phyloP scores from a whole-genome alignment of 768 basidiomycete species.

The Lentinula boryana region DNA sequence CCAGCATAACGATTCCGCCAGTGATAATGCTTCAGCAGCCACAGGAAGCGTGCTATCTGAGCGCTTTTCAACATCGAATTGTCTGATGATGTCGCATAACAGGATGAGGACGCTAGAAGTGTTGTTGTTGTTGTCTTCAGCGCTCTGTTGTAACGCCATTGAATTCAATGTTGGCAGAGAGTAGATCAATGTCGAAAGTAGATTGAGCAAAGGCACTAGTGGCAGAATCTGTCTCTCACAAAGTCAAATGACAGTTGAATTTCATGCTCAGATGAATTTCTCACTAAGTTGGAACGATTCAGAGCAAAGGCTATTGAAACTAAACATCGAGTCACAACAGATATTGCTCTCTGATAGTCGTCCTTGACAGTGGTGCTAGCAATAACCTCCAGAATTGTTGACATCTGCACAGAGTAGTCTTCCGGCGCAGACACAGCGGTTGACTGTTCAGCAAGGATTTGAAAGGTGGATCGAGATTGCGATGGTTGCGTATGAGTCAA shows the following conservation, averaged over 20 bases:
- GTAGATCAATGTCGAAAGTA: slow-evolving; percentile 41
- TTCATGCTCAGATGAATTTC: slow-evolving; percentile 13
- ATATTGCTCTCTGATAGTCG: slow-evolving; percentile 26
- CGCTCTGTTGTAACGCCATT: slow-evolving; percentile 25
- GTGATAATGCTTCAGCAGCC: slow-evolving; percentile 32
- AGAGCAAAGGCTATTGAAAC: slow-evolving; percentile 32
- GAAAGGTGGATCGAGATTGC: slow-evolving; percentile 40
- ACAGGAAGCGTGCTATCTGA: slow-evolving; percentile 24
- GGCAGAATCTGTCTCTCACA: slow-evolving; percentile 30
- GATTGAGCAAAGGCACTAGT: slow-evolving; percentile 45
- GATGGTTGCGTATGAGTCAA: slow-evolving; percentile 45
- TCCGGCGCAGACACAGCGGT: slow-evolving; percentile 17
- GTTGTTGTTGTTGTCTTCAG: slow-evolving; percentile 18
- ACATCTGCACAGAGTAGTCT: slow-evolving; percentile 36
- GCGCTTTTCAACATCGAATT: slow-evolving; percentile 28
- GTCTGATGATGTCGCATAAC: slow-evolving; percentile 35
- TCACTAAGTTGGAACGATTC: slow-evolving; percentile 32
- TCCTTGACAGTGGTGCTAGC: slow-evolving; percentile 27
- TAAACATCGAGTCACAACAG: slow-evolving; percentile 7
- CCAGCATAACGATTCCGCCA: slow-evolving; percentile 54
- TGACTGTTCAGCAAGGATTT: slow-evolving; percentile 39
- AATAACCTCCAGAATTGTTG: slow-evolving; percentile 39
- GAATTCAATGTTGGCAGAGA: slow-evolving; percentile 43
- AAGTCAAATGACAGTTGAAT: slow-evolving; percentile 6
- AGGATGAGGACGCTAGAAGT: slow-evolving; percentile 28